phyloP scores from a whole-genome alignment of 768 basidiomycete genomes.

The Trametes coccinea region DNA sequence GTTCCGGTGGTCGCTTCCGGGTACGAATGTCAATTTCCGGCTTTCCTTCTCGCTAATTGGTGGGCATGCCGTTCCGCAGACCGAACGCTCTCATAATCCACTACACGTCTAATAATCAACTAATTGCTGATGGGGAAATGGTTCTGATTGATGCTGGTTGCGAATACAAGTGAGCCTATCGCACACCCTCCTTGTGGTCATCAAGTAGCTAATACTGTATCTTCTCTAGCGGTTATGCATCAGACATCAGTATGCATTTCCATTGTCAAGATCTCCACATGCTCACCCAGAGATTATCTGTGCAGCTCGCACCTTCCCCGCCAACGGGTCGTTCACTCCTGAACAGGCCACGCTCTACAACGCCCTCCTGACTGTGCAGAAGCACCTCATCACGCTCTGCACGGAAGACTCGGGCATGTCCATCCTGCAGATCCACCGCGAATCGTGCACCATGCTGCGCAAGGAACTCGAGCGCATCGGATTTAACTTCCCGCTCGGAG shows the following conservation, averaged over 20 bases:
- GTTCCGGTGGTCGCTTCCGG: slow-evolving; percentile 98
- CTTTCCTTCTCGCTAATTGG: background rate
- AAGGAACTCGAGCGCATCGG: slow-evolving; percentile 79
- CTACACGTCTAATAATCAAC: slow-evolving; percentile 88
- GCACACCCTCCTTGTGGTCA: background rate
- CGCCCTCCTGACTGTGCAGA: slow-evolving; percentile 73
- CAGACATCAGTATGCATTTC: slow-evolving; percentile 74
- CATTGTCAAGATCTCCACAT: background rate
- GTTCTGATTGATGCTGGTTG: slow-evolving; percentile 91
- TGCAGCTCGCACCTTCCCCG: slow-evolving; percentile 85
- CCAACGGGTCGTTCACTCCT: slow-evolving; percentile 72
- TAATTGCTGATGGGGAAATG: slow-evolving; percentile 69
- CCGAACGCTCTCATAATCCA: slow-evolving; percentile 91
- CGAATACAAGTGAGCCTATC: slow-evolving; percentile 72
- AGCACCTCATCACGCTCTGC: slow-evolving; percentile 62
- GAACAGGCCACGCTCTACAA: slow-evolving; percentile 86
- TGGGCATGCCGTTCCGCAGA: slow-evolving; percentile 37
- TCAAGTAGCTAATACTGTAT: background rate
- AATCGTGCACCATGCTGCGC: slow-evolving; percentile 65
- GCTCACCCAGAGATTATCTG: background rate
- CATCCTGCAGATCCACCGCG: slow-evolving; percentile 75
- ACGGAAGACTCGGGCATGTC: slow-evolving; percentile 55
- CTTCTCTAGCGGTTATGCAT: slow-evolving; percentile 76
- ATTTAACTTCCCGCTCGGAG: slow-evolving; percentile 54
- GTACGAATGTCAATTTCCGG: slow-evolving; percentile 40